Evolutionary conservation across 495 filamentous ascomycete species (phyloP).

Genomic region (Symbiotaphrina buchneri): DNA sequence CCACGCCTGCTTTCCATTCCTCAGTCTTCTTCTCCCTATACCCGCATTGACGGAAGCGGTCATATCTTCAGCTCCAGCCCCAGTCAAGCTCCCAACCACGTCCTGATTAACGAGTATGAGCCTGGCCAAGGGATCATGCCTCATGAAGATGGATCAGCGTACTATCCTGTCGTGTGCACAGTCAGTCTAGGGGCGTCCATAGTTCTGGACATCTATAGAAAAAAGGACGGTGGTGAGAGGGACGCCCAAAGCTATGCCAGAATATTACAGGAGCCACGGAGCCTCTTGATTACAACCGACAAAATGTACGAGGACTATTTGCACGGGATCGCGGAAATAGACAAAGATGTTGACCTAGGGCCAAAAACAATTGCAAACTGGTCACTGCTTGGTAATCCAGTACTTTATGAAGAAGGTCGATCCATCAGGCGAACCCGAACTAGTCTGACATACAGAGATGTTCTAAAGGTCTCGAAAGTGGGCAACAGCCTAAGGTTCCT

Average conservation of each 20-base stretch:
- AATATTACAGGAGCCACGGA: constrained; percentile 73
- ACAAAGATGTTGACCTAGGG: constrained; percentile 12
- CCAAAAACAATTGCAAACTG: constrained; percentile 59
- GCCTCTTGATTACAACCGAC: constrained; percentile 49
- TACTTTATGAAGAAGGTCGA: constrained; percentile 29
- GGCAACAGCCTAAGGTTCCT: constrained; percentile 42
- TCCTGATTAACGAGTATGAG: constrained; percentile 78
- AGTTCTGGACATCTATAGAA: constrained; percentile 57
- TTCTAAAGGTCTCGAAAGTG: constrained; percentile 62
- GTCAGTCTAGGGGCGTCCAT: constrained; percentile 60
- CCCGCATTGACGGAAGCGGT: constrained; percentile 13
- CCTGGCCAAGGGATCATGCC: constrained; percentile 87
- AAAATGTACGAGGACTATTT: constrained; percentile 48
- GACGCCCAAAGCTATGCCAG: constrained; percentile 30
- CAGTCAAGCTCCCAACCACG: constrained; percentile 66
- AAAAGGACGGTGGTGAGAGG: constrained; percentile 20
- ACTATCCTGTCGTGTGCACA: constrained; percentile 72
- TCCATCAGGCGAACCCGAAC: constrained; percentile 43
- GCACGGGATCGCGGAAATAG: constrained; percentile 20
- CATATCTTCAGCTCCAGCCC: constrained; percentile 54
- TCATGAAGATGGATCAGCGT: constrained; percentile 82
- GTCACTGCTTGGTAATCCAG: constrained; percentile 41
- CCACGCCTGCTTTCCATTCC: constrained; percentile 34
- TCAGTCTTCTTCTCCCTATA: constrained; percentile 9
- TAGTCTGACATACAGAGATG: constrained; percentile 87